Base-by-base conservation (phyloP, 2,329 filamentous ascomycete species). In the Stachybotrys chartarum region DNA sequence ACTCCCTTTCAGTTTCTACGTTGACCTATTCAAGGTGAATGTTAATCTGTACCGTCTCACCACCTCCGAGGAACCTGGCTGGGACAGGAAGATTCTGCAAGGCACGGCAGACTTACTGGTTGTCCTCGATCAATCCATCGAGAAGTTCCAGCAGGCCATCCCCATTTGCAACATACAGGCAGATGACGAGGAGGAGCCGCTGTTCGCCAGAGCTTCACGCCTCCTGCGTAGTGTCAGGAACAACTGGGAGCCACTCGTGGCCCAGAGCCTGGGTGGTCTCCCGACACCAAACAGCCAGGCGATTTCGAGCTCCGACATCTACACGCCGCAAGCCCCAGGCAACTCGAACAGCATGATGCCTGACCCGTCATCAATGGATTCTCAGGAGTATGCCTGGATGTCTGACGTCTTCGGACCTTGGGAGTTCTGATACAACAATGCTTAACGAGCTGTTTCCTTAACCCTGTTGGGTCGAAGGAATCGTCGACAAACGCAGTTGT, bases 21-120 rank as follows among this genome's bases (percentile, higher is more conserved):
- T 69, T 7, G 66, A 70, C 48, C 58, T 74, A 6, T 68, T 68
- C 3, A 71, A 73, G 14, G 65, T 68, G 50, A 64, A 75, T 24
- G 61, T 73, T 7, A 61, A 67, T 2, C 61, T 77, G 7, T 75
- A 74, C 59, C 65, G 68, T 7, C 69, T 77, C 24, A 70, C 70
- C 2, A 70, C 67, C 1, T 64, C 70, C 4, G 72, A 76, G 7
- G 69, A 72, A 50, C 70, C 71, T 2, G 69, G 64, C 6, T 77
- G 74, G 74, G 73, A 77, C 55, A 71, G 68, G 54, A 65, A 68
- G 5, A 56, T 68, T 1, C 64, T 75, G 6, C 66, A 66, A 14
- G 62, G 63, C 24, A 72, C 68, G 1, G 70, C 63, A 5, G 69
- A 76, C 50, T 60, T 75, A 0, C 61, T 73, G 2, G 54, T 57